A percentile compares a stretch with the other conserved stretches of the same genome.
phyloP scores from a whole-genome alignment of 768 basidiomycete genomes.

The Lyophyllum shimeji region DNA sequence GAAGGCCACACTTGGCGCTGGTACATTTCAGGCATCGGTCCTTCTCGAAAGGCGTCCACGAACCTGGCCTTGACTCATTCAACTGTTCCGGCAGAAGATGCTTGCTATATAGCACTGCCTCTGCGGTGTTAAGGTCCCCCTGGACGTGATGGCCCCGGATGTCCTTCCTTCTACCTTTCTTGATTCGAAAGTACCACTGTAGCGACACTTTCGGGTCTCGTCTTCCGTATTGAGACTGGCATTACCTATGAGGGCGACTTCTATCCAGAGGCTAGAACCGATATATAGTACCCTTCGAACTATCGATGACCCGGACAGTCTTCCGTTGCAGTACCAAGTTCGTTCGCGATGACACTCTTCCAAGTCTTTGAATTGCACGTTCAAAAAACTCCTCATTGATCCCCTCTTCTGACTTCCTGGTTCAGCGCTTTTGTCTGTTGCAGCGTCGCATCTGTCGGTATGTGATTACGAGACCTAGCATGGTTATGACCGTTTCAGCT shows the following conservation, averaged over 20 bases:
- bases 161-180: background rate
- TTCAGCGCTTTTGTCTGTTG: slow-evolving; percentile 30
- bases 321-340: background rate
- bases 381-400: background rate
- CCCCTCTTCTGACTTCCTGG: background rate
- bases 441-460: slow-evolving; percentile 30
- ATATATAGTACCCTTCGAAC: background rate
- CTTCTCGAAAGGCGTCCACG: no score
- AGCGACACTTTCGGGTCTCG: background rate
- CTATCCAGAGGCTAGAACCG: background rate
- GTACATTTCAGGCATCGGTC: no score
- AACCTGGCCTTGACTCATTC: background rate
- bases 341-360: slow-evolving; percentile 5
- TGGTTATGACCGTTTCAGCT: background rate
- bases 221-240: background rate
- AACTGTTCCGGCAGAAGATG: background rate
- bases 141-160: background rate
- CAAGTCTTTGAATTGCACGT: slow-evolving; percentile 10
- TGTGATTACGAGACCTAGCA: background rate
- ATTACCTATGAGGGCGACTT: background rate
- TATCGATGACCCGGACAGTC: background rate
- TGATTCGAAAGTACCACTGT: background rate
- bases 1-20: no score
- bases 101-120: background rate
- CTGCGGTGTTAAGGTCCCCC: background rate